Evolutionary conservation across 768 basidiomycete genomes (phyloP), one percentile per base, ranked within the genome.

Genomic region (Mycena crocata): DNA sequence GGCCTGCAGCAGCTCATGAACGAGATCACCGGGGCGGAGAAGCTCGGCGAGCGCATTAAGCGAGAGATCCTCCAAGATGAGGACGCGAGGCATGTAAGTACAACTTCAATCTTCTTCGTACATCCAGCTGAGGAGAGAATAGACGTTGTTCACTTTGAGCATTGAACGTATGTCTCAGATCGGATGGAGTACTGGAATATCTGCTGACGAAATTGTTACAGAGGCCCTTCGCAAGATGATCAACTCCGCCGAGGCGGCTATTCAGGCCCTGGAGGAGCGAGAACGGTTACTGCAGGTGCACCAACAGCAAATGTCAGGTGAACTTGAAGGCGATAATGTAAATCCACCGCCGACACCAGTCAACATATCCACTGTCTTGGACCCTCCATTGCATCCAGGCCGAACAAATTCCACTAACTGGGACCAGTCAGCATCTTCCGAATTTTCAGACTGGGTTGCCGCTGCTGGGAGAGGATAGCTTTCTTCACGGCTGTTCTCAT

Each of bases 121-220:
- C 26, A 46, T 28, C 42, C 35, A 44, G 44, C 45, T 67, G 23
- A 57, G 24, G 32, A 21, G 13, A 54, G 21, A 37, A 39, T 23
- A 81, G 76, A 78, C 76, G 0, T 65, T 80, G 45, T 77, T 80
- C 51, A 74, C 77, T 1, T 67, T 80, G 48, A 77, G 77, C 58
- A 77, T 81, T 26, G 76, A 75, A 68, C 66, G 76, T 76, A 45
- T 57, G 75, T 72, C 28, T 26, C 40, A 30, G 24, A 19, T 23
- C 17, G 45, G 31, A 14, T n/a, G 15, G 40, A 3, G 40, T 50
- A 3, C 15, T 44, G n/a, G n/a, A n/a, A n/a, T 13, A 56, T 59
- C 34, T n/a, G 62, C 52, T 64, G n/a, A 56, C 52, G 37, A n/a
- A 37, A 46, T 31, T 46, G 30, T 54, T 35, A 19, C 39, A 76